Base-by-base conservation (phyloP, 768 basidiomycete genomes). In the Trichaptum fuscoviolaceum region DNA sequence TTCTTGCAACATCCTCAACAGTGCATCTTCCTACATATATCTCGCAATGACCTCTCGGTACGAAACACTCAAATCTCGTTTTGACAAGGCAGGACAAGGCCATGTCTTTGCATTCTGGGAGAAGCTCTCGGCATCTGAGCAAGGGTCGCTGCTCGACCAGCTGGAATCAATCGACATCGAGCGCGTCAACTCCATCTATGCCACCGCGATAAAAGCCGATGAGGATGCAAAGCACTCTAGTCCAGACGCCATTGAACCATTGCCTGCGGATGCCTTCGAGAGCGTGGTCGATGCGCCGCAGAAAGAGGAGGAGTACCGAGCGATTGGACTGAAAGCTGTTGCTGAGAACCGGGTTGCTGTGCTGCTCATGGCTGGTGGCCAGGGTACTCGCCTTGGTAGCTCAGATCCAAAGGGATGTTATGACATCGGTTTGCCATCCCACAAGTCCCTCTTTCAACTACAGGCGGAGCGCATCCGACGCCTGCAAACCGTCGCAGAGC, bases 361-460 rank as follows among this genome's bases (percentile, higher is more conserved):
- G 10, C 83, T 99, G 60, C 85, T 99, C 71, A 93, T 99, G 92
- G 97, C 97, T 8, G 97, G 97, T 57, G 97, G 97, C 0, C 97
- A 99, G 79, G 97, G 97, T 17, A 97, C 96, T 23, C 84, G 97
- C 65, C 80, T 99, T 58, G 97, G 97, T 34, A 95, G 92, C 73
- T 85, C 84, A 34, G 91, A 91, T 6, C 97, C 97, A 24, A 99
- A 99, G 75, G 97, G 97, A 5, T 97, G 96, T 81, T 99, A 98
- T 78, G 95, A 99, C 75, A 98, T 99, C 70, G 93, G 91, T 17
- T 82, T 99, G 35, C 93, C 95, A 12, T 95, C 93, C 25, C 89
- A 93, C 79, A 96, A 95, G 78, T 87, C 90, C 15, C 87, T 99
- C 65, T 99, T 99, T 82, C 95, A 97, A 72, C 91, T 92, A 70